Evolutionary conservation across 169 alveolate genomes (phyloP).

Genomic region (Plasmodium falciparum): DNA sequence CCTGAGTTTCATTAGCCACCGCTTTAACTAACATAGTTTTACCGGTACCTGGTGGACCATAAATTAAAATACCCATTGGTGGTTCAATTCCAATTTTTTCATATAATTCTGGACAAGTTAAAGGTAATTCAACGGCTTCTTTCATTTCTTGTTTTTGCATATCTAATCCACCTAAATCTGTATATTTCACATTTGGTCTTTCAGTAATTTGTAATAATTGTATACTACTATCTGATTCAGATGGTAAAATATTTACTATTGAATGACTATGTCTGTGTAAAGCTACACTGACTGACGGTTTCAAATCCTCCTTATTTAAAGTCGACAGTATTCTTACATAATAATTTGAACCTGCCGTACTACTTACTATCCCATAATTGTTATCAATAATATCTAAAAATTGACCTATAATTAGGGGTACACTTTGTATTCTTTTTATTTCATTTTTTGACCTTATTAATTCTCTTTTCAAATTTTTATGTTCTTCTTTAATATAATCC

Average conservation of each 20-base stretch:
- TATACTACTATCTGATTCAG: slow-evolving; percentile 99
- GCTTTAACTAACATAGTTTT: slow-evolving; percentile 99
- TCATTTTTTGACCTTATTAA: slow-evolving; percentile 97
- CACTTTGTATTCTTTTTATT: slow-evolving; percentile 97
- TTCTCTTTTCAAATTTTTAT: slow-evolving; percentile 97
- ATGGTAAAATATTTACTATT: slow-evolving; percentile 98
- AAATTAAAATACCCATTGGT: slow-evolving; percentile 98
- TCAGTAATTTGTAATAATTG: slow-evolving; percentile 97
- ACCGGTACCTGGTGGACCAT: slow-evolving; percentile 99
- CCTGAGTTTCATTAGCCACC: slow-evolving; percentile 98
- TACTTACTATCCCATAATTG: slow-evolving; percentile 96
- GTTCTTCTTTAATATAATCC: slow-evolving; percentile 98
- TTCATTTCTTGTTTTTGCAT: slow-evolving; percentile 98
- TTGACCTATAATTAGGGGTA: slow-evolving; percentile 99
- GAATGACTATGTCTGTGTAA: slow-evolving; percentile 99
- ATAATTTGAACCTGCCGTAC: slow-evolving; percentile 97
- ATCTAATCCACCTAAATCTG: slow-evolving; percentile 99
- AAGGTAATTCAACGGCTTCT: slow-evolving; percentile 99
- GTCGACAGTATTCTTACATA: slow-evolving; percentile 98
- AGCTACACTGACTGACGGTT: slow-evolving; percentile 99
- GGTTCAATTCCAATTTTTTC: slow-evolving; percentile 99
- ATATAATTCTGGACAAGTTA: slow-evolving; percentile 98
- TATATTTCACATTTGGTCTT: slow-evolving; percentile 99
- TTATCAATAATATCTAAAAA: slow-evolving; percentile 98
- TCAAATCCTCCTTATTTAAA: slow-evolving; percentile 97